Base-by-base conservation (phyloP, 2,329 filamentous ascomycete genomes). In the Colletotrichum phormii region DNA sequence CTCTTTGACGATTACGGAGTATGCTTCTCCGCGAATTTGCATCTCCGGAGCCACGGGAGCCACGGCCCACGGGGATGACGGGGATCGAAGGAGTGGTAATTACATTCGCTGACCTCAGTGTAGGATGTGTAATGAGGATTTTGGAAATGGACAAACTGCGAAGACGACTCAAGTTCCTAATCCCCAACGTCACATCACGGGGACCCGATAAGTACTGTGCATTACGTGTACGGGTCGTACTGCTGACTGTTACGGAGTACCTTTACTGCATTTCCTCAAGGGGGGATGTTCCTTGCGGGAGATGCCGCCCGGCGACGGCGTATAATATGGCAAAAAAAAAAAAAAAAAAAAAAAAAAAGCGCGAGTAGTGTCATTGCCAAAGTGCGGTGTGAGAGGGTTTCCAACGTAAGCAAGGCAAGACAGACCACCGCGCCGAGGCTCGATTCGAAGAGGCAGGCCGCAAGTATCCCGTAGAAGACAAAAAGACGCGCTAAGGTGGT, bases 361-460 rank as follows among this genome's bases (percentile, higher is more conserved):
- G 29, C 58, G 42, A 26, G 57, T 51, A 42, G 13, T 42, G 37
- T 15, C 35, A 42, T 15, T 42, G 5, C n/a, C 63, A 69, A 72
- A 72, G 69, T 72, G 69, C 69, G 69, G 69, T 72, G 69, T 68
- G 65, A 18, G 37, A 49, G 54, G 9, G 35, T 65, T 4, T 49
- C 26, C 33, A 35, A 35, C 33, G 33, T 11, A 35, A 11, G 33
- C 6, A 7, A 8, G 5, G 15, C 15, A n/a, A n/a, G 9, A 5
- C n/a, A n/a, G 7, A n/a, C 4, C 9, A 2, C 26, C 26, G 26
- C 42, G 42, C 42, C 42, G 42, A 49, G 42, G 42, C 15, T 42
- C 37, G 15, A 49, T n/a, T 42, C 37, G 15, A 49, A 9, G 37
- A 42, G 37, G 37, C 37, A 42, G 37, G 37, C 37, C 37, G 5